These are phyloP conservation scores for Talaromyces atroroseus DNA, from an alignment of 2,329 filamentous ascomycete genomes.

Conservation along the genomic window DNA sequence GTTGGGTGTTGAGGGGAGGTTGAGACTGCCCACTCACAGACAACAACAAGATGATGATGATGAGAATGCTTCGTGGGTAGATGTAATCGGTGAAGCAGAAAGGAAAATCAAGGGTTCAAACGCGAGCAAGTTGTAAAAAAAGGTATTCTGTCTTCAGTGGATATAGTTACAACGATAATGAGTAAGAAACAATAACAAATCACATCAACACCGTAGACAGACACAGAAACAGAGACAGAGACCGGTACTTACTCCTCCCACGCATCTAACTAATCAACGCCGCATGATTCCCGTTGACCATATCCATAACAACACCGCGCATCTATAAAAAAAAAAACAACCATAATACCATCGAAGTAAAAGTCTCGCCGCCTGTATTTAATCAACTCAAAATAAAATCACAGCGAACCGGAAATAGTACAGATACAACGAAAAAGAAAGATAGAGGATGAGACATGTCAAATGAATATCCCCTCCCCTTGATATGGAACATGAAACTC, in stretches of 20 bases:
- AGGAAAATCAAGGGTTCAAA: conserved; percentile 7
- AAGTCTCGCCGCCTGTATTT: not conserved
- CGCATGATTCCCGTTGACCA: not conserved
- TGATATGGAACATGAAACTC: conserved; percentile 67
- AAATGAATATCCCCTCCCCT: conserved; percentile 51
- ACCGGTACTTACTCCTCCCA: not conserved
- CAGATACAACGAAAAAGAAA: conserved; percentile 5
- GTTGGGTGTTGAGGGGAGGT: conserved; percentile 16
- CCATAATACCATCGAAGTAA: no score
- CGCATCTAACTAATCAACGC: not conserved
- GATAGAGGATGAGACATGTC: not conserved
- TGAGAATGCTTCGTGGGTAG: conserved; percentile 29
- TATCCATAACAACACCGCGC: not conserved
- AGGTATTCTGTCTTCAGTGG: not conserved
- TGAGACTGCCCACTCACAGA: conserved; percentile 23
- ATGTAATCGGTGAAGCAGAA: conserved; percentile 28
- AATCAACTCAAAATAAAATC: not conserved
- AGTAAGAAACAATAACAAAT: not conserved
- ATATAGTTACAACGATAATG: not conserved
- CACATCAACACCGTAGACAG: not conserved
- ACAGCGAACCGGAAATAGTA: not conserved
- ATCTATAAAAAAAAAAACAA: no score
- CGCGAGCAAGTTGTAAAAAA: conserved; percentile 8
- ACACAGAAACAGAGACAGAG: not conserved
- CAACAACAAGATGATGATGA: not conserved